phyloP scores from a whole-genome alignment of 2,329 filamentous ascomycete species.

The Chaetomiaceae sp. region DNA sequence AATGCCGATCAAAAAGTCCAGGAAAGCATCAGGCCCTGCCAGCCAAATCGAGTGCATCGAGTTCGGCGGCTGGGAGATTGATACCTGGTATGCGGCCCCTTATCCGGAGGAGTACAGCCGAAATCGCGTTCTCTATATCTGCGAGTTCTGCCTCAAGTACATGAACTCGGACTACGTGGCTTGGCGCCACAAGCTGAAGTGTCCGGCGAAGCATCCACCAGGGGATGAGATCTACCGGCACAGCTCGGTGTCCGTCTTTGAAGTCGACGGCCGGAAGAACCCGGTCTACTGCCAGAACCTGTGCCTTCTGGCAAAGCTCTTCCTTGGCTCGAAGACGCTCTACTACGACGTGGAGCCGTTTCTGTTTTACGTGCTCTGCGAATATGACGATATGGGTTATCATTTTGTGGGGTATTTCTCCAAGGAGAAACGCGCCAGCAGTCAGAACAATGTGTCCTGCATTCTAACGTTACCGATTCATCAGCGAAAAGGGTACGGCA shows the following conservation, averaged over 20 bases:
- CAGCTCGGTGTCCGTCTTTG: slow-evolving; percentile 86
- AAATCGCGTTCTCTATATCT: slow-evolving; percentile 95
- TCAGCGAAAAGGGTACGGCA: slow-evolving; percentile 93
- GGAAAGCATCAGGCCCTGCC: slow-evolving; percentile 75
- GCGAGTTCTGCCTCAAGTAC: slow-evolving; percentile 98
- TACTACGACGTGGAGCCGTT: slow-evolving; percentile 99
- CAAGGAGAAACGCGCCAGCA: slow-evolving; percentile 92
- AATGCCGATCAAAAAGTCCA: slow-evolving; percentile 55
- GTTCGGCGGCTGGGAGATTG: slow-evolving; percentile 95
- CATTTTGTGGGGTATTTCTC: slow-evolving; percentile 99
- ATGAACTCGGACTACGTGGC: slow-evolving; percentile 99
- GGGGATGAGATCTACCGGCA: slow-evolving; percentile 97
- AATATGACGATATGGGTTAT: slow-evolving; percentile 84
- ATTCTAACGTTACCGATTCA: slow-evolving; percentile 95
- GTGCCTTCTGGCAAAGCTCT: slow-evolving; percentile 90
- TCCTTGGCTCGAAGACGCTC: slow-evolving; percentile 95
- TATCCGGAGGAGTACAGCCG: slow-evolving; percentile 98
- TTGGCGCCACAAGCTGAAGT: slow-evolving; percentile 96
- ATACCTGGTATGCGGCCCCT: slow-evolving; percentile 97
- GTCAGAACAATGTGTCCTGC: slow-evolving; percentile 95
- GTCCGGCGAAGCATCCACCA: slow-evolving; percentile 90
- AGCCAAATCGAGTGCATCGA: slow-evolving; percentile 99
- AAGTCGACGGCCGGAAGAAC: slow-evolving; percentile 94
- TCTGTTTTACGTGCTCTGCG: slow-evolving; percentile 93
- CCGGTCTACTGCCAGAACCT: slow-evolving; percentile 98